Percentiles rank a stretch among this genome's conserved stretches.
Conservation (phyloP, 768 basidiomycete genomes). For the Russula sp. region DNA sequence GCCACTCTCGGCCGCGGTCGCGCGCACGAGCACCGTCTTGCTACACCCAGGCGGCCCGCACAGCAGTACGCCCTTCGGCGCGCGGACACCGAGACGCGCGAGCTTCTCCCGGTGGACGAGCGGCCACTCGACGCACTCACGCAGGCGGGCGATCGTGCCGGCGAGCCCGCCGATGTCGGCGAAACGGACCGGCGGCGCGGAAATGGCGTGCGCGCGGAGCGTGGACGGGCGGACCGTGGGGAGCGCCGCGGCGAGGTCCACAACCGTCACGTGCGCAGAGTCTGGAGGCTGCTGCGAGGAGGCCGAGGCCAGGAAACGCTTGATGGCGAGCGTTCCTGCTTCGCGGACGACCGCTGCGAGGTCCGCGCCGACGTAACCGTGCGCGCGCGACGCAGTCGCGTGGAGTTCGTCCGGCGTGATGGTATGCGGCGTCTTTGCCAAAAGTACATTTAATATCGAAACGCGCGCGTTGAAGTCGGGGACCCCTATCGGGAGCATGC, state of each 20-base stretch:
- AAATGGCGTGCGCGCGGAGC: conserved; percentile 88
- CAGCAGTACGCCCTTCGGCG: conserved; percentile 84
- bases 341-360: conserved; percentile 87
- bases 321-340: conserved; percentile 88
- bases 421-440: conserved; percentile 72
- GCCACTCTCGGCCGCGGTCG: conserved; percentile 89
- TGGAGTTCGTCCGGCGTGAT: conserved; percentile 57
- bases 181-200: conserved; percentile 77
- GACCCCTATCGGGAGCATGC: conserved; percentile 48
- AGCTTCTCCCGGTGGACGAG: conserved; percentile 83
- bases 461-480: conserved; percentile 82
- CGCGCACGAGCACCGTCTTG: conserved; percentile 89
- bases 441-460: conserved; percentile 81
- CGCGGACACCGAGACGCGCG: conserved; percentile 75
- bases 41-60: conserved; percentile 98
- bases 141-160: conserved; percentile 73
- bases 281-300: conserved; percentile 20
- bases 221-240: conserved; percentile 85
- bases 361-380: conserved; percentile 97
- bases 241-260: conserved; percentile 68
- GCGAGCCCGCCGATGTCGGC: conserved; percentile 88
- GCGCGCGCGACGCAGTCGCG: conserved; percentile 67
- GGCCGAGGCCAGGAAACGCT: conserved; percentile 54
- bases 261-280: conserved; percentile 37
- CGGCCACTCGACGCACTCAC: conserved; percentile 95